Percentiles rank a stretch among this genome's conserved stretches.
Conservation (phyloP, 805 yeast species). For the Starmerella floricola region DNA sequence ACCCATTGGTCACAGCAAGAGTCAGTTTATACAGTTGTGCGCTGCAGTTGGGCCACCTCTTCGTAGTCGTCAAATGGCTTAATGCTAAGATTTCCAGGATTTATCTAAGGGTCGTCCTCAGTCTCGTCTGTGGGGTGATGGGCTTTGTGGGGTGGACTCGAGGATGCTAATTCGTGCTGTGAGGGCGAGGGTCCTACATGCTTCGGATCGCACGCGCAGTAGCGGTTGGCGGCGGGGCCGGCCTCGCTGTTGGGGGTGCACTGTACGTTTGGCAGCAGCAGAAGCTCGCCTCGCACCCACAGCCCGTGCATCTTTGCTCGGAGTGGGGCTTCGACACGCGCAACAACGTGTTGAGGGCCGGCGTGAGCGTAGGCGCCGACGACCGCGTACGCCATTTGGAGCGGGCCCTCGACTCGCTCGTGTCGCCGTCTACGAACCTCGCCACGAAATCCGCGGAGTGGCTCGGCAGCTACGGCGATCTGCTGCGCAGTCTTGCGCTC, state of each 20-base stretch:
- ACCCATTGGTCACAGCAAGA: no score
- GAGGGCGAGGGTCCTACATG: no score
- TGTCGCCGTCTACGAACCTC: slow-evolving; percentile 18
- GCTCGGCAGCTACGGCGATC: slow-evolving; percentile 29
- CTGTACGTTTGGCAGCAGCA: slow-evolving; percentile 16
- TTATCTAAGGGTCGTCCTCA: no score
- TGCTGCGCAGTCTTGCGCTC: slow-evolving; percentile 26
- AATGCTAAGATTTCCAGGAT: no score
- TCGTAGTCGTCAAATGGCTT: no score
- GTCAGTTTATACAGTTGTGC: no score
- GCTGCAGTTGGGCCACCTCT: no score
- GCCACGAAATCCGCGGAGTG: slow-evolving; percentile 22
- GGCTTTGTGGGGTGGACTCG: no score
- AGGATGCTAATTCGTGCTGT: no score
- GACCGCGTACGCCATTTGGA: slow-evolving; percentile 16
- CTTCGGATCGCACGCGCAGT: slow-evolving; percentile 14
- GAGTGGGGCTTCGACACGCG: slow-evolving; percentile 21
- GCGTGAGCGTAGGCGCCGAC: slow-evolving; percentile 4
- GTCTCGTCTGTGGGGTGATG: no score
- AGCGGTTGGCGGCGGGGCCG: slow-evolving; percentile 19
- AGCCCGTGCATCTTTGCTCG: slow-evolving; percentile 12
- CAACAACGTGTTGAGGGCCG: slow-evolving; percentile 15
- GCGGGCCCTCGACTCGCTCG: slow-evolving; percentile 21
- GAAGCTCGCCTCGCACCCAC: slow-evolving; percentile 2
- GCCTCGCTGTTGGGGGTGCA: slow-evolving; percentile 16